These are phyloP conservation scores for Barbatosphaeria neglecta DNA, from an alignment of 495 filamentous ascomycete species.

Conservation along the genomic window DNA sequence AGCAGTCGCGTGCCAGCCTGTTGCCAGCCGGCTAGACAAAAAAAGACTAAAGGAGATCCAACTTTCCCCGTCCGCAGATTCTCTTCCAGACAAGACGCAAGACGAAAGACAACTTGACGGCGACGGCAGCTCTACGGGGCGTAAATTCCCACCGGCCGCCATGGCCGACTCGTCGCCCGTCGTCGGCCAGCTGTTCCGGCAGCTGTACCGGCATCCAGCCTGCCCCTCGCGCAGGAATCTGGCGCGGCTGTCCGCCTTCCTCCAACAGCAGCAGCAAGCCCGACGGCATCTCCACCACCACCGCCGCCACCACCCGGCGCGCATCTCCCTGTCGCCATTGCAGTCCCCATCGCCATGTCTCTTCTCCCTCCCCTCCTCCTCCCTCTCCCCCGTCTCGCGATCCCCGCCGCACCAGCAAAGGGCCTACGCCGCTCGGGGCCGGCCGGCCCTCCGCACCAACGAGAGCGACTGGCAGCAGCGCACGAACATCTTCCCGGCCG, in stretches of 20 bases:
- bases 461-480: conserved; percentile 73
- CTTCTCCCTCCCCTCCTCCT: too few relatives aligned
- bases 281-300: conserved; percentile 12
- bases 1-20: too few relatives aligned
- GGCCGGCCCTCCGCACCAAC: conserved; percentile 10
- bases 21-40: too few relatives aligned
- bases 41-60: too few relatives aligned
- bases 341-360: too few relatives aligned
- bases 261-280: conserved; percentile 18
- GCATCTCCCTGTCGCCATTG: too few relatives aligned
- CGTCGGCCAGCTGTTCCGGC: conserved; percentile 66
- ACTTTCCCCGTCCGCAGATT: too few relatives aligned
- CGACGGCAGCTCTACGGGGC: background rate
- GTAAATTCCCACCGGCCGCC: background rate
- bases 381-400: too few relatives aligned
- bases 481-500: conserved; percentile 52
- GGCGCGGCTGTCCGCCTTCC: conserved; percentile 24
- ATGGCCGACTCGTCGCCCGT: conserved; percentile 78
- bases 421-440: conserved; percentile 14
- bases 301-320: too few relatives aligned
- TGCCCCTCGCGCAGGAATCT: conserved; percentile 49
- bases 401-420: conserved; percentile 8
- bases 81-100: too few relatives aligned
- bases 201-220: conserved; percentile 64
- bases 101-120: too few relatives aligned